Conservation (phyloP, 768 basidiomycete species). For the Hypholoma sublateritium region DNA sequence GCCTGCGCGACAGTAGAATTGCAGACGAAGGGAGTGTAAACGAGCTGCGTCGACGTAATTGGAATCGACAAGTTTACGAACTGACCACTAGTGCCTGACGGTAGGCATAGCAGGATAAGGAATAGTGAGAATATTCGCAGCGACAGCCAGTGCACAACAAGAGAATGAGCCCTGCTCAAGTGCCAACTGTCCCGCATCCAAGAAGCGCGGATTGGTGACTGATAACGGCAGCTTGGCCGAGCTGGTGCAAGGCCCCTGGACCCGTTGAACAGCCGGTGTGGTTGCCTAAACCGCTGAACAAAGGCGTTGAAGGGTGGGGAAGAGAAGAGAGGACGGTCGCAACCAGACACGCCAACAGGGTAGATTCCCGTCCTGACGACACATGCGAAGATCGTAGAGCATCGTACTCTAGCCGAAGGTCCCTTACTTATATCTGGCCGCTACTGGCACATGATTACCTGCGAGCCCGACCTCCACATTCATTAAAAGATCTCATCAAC, state of each 20-base stretch:
- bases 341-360: neutral
- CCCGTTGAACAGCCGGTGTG: too few species aligned
- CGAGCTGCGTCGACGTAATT: constrained; percentile 36
- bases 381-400: neutral
- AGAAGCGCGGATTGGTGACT: neutral
- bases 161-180: neutral
- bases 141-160: neutral
- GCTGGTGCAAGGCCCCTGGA: neutral
- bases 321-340: neutral
- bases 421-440: neutral
- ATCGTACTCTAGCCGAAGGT: neutral
- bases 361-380: neutral
- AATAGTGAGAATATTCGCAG: neutral
- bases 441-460: constrained; percentile 1
- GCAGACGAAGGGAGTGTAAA: constrained; percentile 51
- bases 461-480: neutral
- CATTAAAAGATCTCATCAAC: neutral
- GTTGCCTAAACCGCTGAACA: neutral
- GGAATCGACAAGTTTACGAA: constrained; percentile 38
- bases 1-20: constrained; percentile 21
- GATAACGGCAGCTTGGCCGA: neutral
- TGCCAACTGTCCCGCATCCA: constrained; percentile 7
- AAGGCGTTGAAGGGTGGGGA: neutral
- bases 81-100: constrained; percentile 10
- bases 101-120: constrained; percentile 8